Conservation (phyloP, 2,329 filamentous ascomycete species). For the Colletotrichum sojae region DNA sequence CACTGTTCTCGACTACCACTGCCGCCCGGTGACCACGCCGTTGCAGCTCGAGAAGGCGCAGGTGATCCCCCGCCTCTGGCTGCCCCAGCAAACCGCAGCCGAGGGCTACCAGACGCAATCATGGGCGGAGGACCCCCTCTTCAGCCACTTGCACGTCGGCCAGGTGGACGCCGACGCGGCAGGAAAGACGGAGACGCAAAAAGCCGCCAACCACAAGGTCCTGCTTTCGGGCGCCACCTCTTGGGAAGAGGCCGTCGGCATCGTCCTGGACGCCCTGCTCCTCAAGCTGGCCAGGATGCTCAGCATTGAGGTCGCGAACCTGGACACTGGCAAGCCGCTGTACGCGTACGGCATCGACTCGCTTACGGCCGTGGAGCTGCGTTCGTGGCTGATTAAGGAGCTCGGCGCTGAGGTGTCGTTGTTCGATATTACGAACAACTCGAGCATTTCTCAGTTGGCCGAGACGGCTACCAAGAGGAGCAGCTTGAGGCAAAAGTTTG, state of each 20-base stretch:
- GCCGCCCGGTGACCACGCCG: slow-evolving; percentile 21
- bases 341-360: slow-evolving; percentile 47
- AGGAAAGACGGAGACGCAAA: slow-evolving; percentile 12
- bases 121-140: slow-evolving; percentile 46
- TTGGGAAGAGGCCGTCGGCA: slow-evolving; percentile 41
- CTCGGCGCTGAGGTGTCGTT: slow-evolving; percentile 60
- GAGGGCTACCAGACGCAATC: slow-evolving; percentile 43
- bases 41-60: slow-evolving; percentile 36
- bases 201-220: slow-evolving; percentile 36
- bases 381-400: slow-evolving; percentile 63
- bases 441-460: slow-evolving; percentile 44
- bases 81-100: slow-evolving; percentile 44
- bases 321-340: slow-evolving; percentile 43
- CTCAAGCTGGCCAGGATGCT: slow-evolving; percentile 45
- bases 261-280: slow-evolving; percentile 45
- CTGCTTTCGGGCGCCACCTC: slow-evolving; percentile 44
- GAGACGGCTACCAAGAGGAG: slow-evolving; percentile 45
- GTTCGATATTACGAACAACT: slow-evolving; percentile 59
- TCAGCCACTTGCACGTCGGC: slow-evolving; percentile 41
- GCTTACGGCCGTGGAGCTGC: slow-evolving; percentile 52
- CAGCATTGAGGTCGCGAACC: slow-evolving; percentile 39
- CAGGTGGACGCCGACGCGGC: neutral
- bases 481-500: slow-evolving; percentile 38
- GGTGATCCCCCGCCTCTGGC: slow-evolving; percentile 46
- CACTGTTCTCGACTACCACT: slow-evolving; percentile 47